These are phyloP conservation scores for Plasmodium knowlesi DNA, from an alignment of 169 alveolate genomes.

Conservation along the genomic window DNA sequence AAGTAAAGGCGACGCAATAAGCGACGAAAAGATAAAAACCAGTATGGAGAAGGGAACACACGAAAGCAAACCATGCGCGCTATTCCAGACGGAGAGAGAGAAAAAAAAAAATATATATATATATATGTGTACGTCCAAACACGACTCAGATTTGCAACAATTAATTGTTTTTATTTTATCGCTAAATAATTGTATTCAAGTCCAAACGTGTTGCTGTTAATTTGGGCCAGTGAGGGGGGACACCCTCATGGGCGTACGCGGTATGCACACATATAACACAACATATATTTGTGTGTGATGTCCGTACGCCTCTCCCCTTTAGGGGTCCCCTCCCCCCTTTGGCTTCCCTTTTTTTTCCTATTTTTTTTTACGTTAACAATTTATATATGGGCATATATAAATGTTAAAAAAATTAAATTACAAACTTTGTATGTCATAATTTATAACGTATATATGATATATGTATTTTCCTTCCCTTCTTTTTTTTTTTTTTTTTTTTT, in stretches of 20 bases:
- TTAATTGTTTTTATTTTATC: not conserved
- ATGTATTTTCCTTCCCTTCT: not conserved
- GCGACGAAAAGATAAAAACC: not conserved
- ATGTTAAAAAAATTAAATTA: slow-evolving; percentile 26
- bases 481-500: not conserved
- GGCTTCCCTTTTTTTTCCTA: not conserved
- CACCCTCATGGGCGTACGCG: not conserved
- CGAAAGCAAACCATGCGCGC: not conserved
- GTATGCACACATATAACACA: not conserved
- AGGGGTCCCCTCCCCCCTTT: not conserved
- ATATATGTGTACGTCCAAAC: not conserved
- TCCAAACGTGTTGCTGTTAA: not conserved
- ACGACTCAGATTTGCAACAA: slow-evolving; percentile 1
- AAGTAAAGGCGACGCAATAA: not conserved
- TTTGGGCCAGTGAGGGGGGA: not conserved
- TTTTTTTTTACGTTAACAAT: slow-evolving; percentile 3
- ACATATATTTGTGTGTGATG: not conserved
- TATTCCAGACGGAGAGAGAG: not conserved
- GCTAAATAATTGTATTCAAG: not conserved
- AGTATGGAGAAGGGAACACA: not conserved
- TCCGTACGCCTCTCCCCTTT: not conserved
- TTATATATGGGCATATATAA: not conserved
- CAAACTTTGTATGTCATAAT: slow-evolving; percentile 13
- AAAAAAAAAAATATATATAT: not conserved
- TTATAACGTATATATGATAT: slow-evolving; percentile 7